Evolutionary conservation across 2,329 filamentous ascomycete genomes (phyloP), one percentile per base, ranked within the genome.

Genomic region (Dactylellina parvicollis): DNA sequence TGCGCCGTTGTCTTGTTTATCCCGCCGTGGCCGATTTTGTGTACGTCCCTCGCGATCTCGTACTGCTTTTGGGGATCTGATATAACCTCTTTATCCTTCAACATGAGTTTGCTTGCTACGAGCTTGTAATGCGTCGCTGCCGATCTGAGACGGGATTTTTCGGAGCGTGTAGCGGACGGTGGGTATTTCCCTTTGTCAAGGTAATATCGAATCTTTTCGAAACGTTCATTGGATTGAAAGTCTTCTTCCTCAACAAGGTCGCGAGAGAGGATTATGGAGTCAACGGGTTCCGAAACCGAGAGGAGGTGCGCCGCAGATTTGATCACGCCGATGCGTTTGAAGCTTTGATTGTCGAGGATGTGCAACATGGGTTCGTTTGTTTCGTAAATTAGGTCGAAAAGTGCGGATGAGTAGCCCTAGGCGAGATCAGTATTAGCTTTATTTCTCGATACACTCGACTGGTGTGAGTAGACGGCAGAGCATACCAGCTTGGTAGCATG

Each of bases 131-230:
- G 94, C 18, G 92, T 96, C 40, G 93, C 93, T 50, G 94, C 93
- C 81, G 91, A 96, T 78, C 95, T 88, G 65, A 99, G 87, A 77
- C 94, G 90, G 82, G 90, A 94, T 86, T 98, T 98, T 82, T 98
- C 95, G 66, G 93, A 93, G 70, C 94, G 88, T 84, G 97, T 92
- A 79, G 94, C 93, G 75, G 93, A 94, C 78, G 90, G 89, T 71
- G 95, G 95, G 81, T 99, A 98, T 81, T 93, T 92, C 79, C 90
- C 90, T 81, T 93, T 92, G 82, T 96, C 96, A 79, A 98, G 88
- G 82, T 98, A 98, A 84, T 91, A 98, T 79, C 93, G 90, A 80
- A 98, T 98, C 85, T 97, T 97, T 84, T 97, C 94, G 84, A 98
- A 98, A 77, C 95, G 91, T 83, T 97, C 93, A 84, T 97, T 93